Percentiles rank a stretch among this genome's conserved stretches.
These are phyloP conservation scores for Akanthomyces dipterigenus DNA, from an alignment of 2,329 filamentous ascomycete species.

Conservation along the genomic window DNA sequence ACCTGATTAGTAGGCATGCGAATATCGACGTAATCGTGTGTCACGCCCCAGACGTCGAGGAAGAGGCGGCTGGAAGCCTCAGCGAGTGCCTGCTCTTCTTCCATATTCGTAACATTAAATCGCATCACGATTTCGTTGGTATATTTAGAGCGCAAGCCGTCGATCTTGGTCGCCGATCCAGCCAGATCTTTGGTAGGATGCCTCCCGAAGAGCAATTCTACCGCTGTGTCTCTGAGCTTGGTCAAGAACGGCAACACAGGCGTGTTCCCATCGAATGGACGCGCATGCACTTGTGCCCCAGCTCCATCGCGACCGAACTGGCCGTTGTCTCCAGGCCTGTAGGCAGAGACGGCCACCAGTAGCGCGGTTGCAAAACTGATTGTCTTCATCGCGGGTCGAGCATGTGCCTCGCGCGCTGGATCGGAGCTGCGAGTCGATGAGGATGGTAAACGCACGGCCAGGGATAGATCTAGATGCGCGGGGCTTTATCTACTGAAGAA, in stretches of 20 bases:
- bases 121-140: constrained; percentile 80
- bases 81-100: constrained; percentile 65
- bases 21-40: constrained; percentile 76
- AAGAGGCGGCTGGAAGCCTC: constrained; percentile 68
- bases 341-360: constrained; percentile 1
- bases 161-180: constrained; percentile 20
- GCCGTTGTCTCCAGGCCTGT: not conserved
- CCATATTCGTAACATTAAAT: constrained; percentile 66
- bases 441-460: not conserved
- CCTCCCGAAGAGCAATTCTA: constrained; percentile 44
- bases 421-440: not conserved
- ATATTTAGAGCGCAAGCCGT: constrained; percentile 46
- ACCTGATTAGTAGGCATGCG: constrained; percentile 70
- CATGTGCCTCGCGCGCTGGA: not conserved
- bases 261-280: constrained; percentile 15
- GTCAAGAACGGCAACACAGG: constrained; percentile 41
- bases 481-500: not conserved
- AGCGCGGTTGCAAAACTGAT: constrained; percentile 3
- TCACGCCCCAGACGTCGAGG: constrained; percentile 86
- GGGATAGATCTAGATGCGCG: not conserved
- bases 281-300: not conserved
- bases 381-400: constrained; percentile 5
- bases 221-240: constrained; percentile 42
- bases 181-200: constrained; percentile 27
- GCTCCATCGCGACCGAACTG: not conserved